These are phyloP conservation scores for Petunia axillaris DNA, from an alignment of 257 asterid genomes.

Conservation along the genomic window DNA sequence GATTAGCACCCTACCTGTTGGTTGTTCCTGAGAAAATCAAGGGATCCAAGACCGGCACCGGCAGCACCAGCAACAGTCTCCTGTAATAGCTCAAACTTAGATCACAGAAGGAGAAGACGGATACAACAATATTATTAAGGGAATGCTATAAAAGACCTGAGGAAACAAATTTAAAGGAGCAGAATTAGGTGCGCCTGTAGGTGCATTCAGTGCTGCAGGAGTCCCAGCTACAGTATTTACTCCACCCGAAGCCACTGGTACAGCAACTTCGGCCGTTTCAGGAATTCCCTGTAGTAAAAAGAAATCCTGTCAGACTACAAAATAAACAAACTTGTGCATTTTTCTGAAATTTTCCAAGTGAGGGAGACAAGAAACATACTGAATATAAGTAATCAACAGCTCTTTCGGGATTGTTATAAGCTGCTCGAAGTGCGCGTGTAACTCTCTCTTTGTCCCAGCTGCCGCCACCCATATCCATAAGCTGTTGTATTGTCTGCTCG, in stretches of 20 bases:
- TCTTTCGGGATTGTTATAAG: conserved; percentile 71
- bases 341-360: background rate
- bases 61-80: conserved; percentile 62
- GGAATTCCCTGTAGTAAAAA: conserved; percentile 70
- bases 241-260: conserved; percentile 54
- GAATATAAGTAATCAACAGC: conserved; percentile 66
- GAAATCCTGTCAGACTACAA: background rate
- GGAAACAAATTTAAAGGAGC: conserved; percentile 91
- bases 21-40: conserved; percentile 82
- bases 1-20: conserved; percentile 55
- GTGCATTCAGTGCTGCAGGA: conserved; percentile 38
- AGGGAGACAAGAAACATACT: conserved; percentile 44
- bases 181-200: conserved; percentile 77
- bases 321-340: conserved; percentile 11
- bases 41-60: conserved; percentile 67
- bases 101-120: conserved; percentile 23
- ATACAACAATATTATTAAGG: conserved; percentile 21
- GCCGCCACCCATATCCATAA: conserved; percentile 91
- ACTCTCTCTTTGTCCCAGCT: conserved; percentile 83
- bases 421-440: conserved; percentile 81
- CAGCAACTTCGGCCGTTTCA: conserved; percentile 65
- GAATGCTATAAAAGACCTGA: conserved; percentile 53
- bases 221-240: conserved; percentile 44
- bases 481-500: conserved; percentile 70
- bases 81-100: conserved; percentile 43